A percentile compares a stretch with the other conserved stretches of the same genome.
Conservation (phyloP, 2,329 filamentous ascomycete genomes). For the Decorospora gaudefroyi region DNA sequence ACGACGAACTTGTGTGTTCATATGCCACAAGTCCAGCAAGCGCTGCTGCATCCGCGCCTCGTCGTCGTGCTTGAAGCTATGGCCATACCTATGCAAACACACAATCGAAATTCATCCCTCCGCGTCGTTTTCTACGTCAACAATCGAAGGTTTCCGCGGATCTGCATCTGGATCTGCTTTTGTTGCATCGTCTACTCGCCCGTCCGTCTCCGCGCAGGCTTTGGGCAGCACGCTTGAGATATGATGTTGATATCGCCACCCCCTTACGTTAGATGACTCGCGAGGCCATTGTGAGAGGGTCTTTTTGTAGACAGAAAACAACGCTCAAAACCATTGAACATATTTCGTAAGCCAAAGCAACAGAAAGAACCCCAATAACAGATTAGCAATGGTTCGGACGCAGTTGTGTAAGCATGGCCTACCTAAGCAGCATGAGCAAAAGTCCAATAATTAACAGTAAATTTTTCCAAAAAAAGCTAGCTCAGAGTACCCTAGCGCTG, state of each 20-base stretch:
- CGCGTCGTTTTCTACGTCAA: slow-evolving; percentile 13
- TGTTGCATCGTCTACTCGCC: not conserved
- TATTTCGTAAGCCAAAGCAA: slow-evolving; percentile 27
- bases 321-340: slow-evolving; percentile 19
- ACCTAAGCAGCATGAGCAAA: slow-evolving; percentile 30
- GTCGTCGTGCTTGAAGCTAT: not conserved
- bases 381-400: slow-evolving; percentile 4
- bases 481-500: slow-evolving; percentile 17
- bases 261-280: slow-evolving; percentile 4
- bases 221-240: not conserved
- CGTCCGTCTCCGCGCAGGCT: not conserved
- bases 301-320: not conserved
- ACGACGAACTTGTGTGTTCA: not conserved
- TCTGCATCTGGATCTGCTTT: not conserved
- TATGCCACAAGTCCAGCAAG: slow-evolving; percentile 2
- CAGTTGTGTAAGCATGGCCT: slow-evolving; percentile 38
- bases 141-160: slow-evolving; percentile 7
- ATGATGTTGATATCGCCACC: slow-evolving; percentile 2
- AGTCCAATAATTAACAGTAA: slow-evolving; percentile 33
- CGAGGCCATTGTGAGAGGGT: slow-evolving; percentile 2
- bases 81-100: slow-evolving; percentile 2
- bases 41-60: not conserved
- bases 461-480: slow-evolving; percentile 23
- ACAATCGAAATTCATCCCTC: not conserved
- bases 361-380: not conserved